These are phyloP conservation scores for Avena atlantica DNA, from an alignment of 176 grass and related monocot species.

Conservation along the genomic window DNA sequence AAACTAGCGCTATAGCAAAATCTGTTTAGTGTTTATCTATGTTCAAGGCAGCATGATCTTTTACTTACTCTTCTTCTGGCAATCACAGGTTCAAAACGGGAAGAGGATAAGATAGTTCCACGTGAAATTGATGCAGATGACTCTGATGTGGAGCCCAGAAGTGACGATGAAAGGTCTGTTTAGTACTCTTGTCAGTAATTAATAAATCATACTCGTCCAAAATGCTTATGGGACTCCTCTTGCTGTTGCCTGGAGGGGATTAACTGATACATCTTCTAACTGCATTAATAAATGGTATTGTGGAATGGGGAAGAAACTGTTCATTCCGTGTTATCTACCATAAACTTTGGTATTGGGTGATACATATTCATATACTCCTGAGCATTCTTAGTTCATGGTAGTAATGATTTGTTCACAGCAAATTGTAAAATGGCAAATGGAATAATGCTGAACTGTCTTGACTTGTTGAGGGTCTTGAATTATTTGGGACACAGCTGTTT, in stretches of 20 bases:
- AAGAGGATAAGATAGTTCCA: constrained; percentile 93
- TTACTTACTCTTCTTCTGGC: constrained; percentile 16
- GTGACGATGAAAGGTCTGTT: constrained; percentile 73
- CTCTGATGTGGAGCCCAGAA: constrained; percentile 74
- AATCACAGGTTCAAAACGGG: constrained; percentile 73
- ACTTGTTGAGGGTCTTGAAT: not conserved
- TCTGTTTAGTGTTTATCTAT: not conserved
- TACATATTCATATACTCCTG: not conserved
- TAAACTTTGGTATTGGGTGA: constrained; percentile 2
- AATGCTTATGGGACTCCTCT: not conserved
- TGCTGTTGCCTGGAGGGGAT: not conserved
- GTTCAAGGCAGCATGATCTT: not conserved
- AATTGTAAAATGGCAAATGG: not conserved
- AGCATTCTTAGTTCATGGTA: not conserved
- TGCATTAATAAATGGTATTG: not conserved
- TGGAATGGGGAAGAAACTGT: not conserved
- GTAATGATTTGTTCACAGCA: not conserved
- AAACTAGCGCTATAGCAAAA: constrained; percentile 1
- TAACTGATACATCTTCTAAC: not conserved
- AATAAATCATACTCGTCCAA: not conserved
- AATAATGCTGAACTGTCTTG: not conserved
- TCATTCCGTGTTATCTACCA: not conserved
- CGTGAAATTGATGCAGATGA: constrained; percentile 91
- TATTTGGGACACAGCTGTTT: not conserved
- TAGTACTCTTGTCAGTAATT: constrained; percentile 1